These are phyloP conservation scores for Apiospora koreana DNA, from an alignment of 2,329 filamentous ascomycete genomes.

Conservation along the genomic window DNA sequence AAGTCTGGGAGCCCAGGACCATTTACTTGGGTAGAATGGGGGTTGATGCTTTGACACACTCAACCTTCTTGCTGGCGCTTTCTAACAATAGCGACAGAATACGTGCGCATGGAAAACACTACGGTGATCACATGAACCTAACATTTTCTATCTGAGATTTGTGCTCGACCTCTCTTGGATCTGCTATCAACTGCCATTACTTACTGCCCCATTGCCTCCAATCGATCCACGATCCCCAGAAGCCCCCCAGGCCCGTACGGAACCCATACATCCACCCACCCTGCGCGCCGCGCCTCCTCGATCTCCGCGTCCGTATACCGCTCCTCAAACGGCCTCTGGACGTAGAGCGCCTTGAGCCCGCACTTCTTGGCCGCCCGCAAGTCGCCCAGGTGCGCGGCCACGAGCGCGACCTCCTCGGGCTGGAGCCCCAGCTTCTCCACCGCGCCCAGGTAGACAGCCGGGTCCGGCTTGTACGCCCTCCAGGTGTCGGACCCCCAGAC, in stretches of 20 bases:
- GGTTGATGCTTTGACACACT: too few relatives aligned
- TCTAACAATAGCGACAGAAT: background rate
- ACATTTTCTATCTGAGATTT: too few relatives aligned
- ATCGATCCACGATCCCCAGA: conserved; percentile 7
- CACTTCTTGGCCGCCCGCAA: conserved; percentile 57
- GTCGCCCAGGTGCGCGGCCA: conserved; percentile 62
- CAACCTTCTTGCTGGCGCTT: background rate
- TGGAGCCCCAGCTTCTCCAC: conserved; percentile 49
- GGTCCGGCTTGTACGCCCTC: conserved; percentile 61
- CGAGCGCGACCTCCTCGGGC: conserved; percentile 56
- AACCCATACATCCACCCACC: conserved; percentile 61
- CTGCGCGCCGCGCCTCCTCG: conserved; percentile 43
- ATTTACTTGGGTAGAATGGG: background rate
- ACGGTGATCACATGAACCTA: background rate
- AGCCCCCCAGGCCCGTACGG: conserved; percentile 18
- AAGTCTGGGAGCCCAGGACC: background rate
- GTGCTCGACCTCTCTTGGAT: too few relatives aligned
- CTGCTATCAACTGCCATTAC: background rate
- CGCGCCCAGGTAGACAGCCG: conserved; percentile 57
- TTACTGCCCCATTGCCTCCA: background rate
- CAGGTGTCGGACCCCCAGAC: conserved; percentile 60
- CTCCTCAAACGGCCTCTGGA: conserved; percentile 59
- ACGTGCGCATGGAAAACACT: background rate
- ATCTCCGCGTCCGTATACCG: conserved; percentile 43
- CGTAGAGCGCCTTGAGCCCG: conserved; percentile 60